A percentile compares a stretch with the other conserved stretches of the same genome.
These are phyloP conservation scores for Zoysia japonica DNA, from an alignment of 176 grass and related monocot species.

Conservation along the genomic window DNA sequence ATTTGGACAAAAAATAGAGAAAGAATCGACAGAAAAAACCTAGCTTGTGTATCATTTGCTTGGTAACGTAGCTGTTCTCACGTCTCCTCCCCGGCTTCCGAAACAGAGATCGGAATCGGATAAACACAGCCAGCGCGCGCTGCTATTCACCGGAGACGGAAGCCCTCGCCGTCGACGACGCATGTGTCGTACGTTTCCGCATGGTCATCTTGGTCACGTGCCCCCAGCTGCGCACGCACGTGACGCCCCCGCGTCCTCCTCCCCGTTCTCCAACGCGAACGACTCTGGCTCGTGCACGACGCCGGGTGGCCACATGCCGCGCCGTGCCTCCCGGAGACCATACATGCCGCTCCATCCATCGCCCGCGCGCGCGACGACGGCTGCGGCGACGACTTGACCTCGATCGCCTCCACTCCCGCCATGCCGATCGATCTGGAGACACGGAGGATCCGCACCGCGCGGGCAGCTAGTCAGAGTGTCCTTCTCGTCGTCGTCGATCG, in stretches of 20 bases:
- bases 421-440: too few species aligned
- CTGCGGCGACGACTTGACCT: conserved; percentile 11
- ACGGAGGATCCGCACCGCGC: too few species aligned
- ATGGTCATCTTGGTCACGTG: background rate
- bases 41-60: background rate
- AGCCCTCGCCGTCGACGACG: background rate
- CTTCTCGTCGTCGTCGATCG: background rate
- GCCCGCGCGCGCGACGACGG: background rate
- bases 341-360: background rate
- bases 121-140: too few species aligned
- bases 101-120: too few species aligned
- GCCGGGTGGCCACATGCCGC: too few species aligned
- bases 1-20: too few species aligned
- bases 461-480: background rate
- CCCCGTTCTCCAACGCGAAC: background rate
- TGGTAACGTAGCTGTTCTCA: too few species aligned
- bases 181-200: background rate
- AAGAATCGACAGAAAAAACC: background rate
- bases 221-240: conserved; percentile 4
- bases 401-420: background rate
- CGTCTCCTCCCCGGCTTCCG: too few species aligned
- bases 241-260: background rate
- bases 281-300: background rate
- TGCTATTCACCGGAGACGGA: too few species aligned
- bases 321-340: conserved; percentile 22